A percentile compares a stretch with the other conserved stretches of the same genome.
Evolutionary conservation across 2,329 filamentous ascomycete genomes (phyloP).

Genomic region (Fusarium falciforme): DNA sequence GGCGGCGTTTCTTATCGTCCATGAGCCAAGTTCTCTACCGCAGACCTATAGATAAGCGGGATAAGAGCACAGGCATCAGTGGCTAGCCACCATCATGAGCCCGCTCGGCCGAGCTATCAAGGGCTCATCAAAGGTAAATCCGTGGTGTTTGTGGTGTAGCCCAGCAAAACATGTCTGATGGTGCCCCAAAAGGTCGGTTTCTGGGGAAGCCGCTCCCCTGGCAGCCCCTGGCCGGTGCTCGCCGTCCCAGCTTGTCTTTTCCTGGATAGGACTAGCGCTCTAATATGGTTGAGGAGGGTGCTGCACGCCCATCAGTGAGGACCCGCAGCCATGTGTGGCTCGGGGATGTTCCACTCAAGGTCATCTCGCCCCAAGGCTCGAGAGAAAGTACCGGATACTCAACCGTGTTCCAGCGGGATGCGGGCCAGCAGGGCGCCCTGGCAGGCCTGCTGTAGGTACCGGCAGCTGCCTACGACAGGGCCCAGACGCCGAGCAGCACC

Average conservation of each 20-base stretch:
- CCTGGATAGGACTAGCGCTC: conserved; percentile 46
- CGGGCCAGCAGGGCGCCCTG: conserved; percentile 21
- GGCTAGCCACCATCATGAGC: conserved; percentile 4
- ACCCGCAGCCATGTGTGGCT: conserved; percentile 43
- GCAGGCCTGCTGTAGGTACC: conserved; percentile 35
- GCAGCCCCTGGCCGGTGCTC: conserved; percentile 40
- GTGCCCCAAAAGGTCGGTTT: conserved; percentile 47
- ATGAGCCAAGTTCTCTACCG: conserved; percentile 24
- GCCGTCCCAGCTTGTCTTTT: conserved; percentile 28
- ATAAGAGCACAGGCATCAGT: conserved; percentile 8
- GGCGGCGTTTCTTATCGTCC: conserved; percentile 27
- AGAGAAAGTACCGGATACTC: conserved; percentile 42
- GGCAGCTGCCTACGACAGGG: conserved; percentile 26
- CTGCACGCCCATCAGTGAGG: conserved; percentile 42
- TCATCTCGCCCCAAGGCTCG: neutral
- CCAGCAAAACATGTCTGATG: conserved; percentile 43
- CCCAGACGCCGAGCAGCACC: neutral
- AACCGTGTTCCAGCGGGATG: conserved; percentile 30
- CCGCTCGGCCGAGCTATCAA: conserved; percentile 44
- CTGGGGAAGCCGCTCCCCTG: conserved; percentile 45
- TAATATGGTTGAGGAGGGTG: conserved; percentile 59
- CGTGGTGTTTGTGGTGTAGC: conserved; percentile 16
- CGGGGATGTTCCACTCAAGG: conserved; percentile 36
- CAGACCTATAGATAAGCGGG: conserved; percentile 34
- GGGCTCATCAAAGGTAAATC: conserved; percentile 35